A percentile compares a stretch with the other conserved stretches of the same genome.
These are phyloP conservation scores for Agrocybe praecox DNA, from an alignment of 768 basidiomycete species.

Conservation along the genomic window DNA sequence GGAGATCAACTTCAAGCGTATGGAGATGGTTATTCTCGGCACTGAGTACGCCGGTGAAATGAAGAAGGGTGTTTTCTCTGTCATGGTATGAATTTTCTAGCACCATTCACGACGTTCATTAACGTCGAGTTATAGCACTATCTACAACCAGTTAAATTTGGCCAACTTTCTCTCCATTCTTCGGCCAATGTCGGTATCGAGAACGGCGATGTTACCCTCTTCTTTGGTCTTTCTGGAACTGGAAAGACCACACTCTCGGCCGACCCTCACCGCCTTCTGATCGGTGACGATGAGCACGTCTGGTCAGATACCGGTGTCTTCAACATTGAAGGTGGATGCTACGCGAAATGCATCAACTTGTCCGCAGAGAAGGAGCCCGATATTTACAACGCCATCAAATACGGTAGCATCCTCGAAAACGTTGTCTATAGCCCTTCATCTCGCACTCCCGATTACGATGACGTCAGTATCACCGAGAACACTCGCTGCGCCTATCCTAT, in stretches of 20 bases:
- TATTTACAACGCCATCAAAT: constrained; percentile 93
- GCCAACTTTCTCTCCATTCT: constrained; percentile 96
- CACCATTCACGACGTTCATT: constrained; percentile 9
- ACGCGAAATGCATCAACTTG: constrained; percentile 97
- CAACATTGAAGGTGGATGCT: constrained; percentile 99
- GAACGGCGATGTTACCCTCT: constrained; percentile 91
- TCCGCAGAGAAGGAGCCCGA: constrained; percentile 98
- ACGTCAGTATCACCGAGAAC: constrained; percentile 97
- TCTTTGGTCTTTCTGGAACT: constrained; percentile 98
- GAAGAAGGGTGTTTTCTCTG: constrained; percentile 99
- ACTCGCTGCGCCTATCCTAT: constrained; percentile 99
- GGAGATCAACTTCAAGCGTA: constrained; percentile 99
- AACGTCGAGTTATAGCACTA: constrained; percentile 67
- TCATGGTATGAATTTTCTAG: constrained; percentile 65
- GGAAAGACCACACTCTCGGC: constrained; percentile 99
- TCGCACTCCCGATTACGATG: constrained; percentile 92
- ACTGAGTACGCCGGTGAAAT: constrained; percentile 99
- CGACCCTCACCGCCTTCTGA: constrained; percentile 90
- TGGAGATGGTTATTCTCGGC: constrained; percentile 99
- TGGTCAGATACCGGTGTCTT: constrained; percentile 99
- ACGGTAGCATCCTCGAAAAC: constrained; percentile 97
- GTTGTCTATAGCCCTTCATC: constrained; percentile 91
- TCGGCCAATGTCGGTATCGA: constrained; percentile 95
- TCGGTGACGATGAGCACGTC: constrained; percentile 99
- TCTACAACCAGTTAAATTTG: constrained; percentile 97